Conservation (phyloP, 306 rosid species). For the Trichosanthes cucumerina region DNA sequence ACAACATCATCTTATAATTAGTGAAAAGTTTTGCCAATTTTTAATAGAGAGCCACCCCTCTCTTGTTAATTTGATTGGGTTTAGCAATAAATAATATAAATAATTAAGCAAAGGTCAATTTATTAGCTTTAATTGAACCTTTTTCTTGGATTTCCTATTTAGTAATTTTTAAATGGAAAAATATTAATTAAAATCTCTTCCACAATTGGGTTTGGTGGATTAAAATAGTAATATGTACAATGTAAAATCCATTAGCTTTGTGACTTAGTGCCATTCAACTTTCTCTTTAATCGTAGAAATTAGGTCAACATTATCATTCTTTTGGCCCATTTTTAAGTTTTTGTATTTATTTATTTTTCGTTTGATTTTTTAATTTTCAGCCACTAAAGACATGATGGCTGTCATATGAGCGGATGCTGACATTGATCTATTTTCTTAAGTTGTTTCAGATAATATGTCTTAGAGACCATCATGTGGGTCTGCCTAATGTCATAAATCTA, state of each 20-base stretch:
- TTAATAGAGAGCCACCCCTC: neutral
- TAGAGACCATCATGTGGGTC: neutral
- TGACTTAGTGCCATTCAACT: constrained; percentile 7
- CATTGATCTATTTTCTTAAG: neutral
- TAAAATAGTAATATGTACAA: constrained; percentile 6
- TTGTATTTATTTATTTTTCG: neutral
- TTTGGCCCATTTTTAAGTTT: neutral
- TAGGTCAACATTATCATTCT: constrained; percentile 6
- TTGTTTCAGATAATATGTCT: neutral
- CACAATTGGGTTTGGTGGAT: constrained; percentile 8
- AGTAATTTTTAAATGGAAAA: neutral
- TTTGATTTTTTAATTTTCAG: neutral
- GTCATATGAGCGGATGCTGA: constrained; percentile 6
- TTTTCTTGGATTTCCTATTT: neutral
- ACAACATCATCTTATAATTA: neutral
- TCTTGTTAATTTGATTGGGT: neutral
- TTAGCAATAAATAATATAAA: neutral
- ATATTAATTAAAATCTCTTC: neutral
- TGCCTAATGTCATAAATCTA: neutral
- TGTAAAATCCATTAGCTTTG: constrained; percentile 5
- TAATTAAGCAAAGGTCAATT: neutral
- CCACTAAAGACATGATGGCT: neutral
- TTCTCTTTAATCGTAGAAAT: neutral
- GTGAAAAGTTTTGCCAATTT: neutral
- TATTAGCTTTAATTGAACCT: neutral